Base-by-base conservation (phyloP, 441 rosid genomes). In the Erodium moschatum region DNA sequence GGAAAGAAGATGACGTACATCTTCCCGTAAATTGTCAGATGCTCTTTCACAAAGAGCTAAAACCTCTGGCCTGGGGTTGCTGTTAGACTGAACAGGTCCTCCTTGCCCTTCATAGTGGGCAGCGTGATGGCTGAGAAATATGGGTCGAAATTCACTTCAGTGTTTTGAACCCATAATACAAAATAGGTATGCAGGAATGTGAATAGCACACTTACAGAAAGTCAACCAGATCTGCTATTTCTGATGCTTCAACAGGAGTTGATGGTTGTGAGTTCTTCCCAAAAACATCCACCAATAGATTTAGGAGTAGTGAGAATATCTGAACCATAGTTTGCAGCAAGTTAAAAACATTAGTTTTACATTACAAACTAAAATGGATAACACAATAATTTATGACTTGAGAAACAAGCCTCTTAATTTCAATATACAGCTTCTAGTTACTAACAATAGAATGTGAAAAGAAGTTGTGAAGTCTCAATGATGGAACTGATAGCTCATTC, bases 41-140 rank as follows among this genome's bases (percentile, higher is more conserved):
- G 80, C 90, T 74, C 82, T 81, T 63, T 94, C 89, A 33, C 79
- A 82, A 46, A 89, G 83, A 20, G 70, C 85, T 76, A 94, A 83
- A 19, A 91, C 84, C 69, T 91, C 96, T 2, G 85, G 80, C 73
- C 95, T 79, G n/a, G 94, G 94, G 76, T 85, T 91, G 92, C 97
- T 89, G 82, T 75, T 87, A 20, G 83, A 70, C 80, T 94, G 97
- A 9, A 94, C 97, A 11, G 97, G 96, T 46, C 96, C 97, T 65
- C 92, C 97, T 70, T 91, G 94, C 50, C 94, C 99, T 81, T 91
- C 97, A 21, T 85, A 94, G 77, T 94, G 97, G 82, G 91, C 76
- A 3, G 86, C 81, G 62, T 94, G 97, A 80, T 91, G 96, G 69
- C 98, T 91, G 87, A 70, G 69, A 69, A 46, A 5, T 7, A 38